Base-by-base conservation (phyloP, 306 rosid species). In the Lotus japonicus region DNA sequence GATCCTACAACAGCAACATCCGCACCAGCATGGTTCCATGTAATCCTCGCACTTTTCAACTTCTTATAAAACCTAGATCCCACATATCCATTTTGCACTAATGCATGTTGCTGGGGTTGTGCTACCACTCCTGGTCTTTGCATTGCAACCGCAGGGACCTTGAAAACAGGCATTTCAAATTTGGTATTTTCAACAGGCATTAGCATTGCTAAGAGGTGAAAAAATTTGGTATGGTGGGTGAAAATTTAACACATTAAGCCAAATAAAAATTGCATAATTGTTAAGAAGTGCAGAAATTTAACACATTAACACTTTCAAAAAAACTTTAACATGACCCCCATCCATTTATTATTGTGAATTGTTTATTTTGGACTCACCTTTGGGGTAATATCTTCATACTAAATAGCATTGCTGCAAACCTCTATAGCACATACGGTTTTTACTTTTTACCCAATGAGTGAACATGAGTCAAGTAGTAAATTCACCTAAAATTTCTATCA, bases 1-100 rank as follows among this genome's bases (percentile, higher is more conserved):
- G 99, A 88, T 60, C 99, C 99, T 18, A 66, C 75, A 39, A 95
- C 28, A 62, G 84, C 79, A 50, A 90, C 92, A 77, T 62, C 80
- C 5, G 55, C 74, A 50, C 88, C 97, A 64, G 78, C 79, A 75
- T 84, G 87, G 53, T 66, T 85, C 99, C 99, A 95, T 62, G 87
- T 70, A 77, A 95, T 82, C 73, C 54, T 79, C 12, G 76, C 89
- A 41, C 48, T 73, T 35, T 75, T 82, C 76, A 80, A 58, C 48
- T 61, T 81, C 46, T 71, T 74, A 77, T 71, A 60, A 65, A 80
- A 17, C 13, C 72, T 68, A 54, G 65, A 55, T 68, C 74, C 77
- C 60, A 77, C 55, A 58, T 71, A 70, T 68, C 51, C 63, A 68
- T 84, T 71, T 58, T 58, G 77, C 66, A 64, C 57, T 70, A 58